phyloP scores from a whole-genome alignment of 768 basidiomycete species.

The Russula lepida region DNA sequence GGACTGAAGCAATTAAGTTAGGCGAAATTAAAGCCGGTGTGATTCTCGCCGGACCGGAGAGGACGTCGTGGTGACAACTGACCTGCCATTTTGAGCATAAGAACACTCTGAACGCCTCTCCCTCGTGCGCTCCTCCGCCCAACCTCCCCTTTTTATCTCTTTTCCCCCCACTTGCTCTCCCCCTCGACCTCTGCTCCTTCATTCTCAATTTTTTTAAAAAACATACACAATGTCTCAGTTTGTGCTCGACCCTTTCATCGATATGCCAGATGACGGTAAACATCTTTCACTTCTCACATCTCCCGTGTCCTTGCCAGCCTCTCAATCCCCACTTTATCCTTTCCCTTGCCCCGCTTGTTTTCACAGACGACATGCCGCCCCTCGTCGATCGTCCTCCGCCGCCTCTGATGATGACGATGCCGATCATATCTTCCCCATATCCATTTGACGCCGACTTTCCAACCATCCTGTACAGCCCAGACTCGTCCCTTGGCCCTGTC shows the following conservation, averaged over 20 bases:
- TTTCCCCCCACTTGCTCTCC: neutral
- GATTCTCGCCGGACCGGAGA: neutral
- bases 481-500: neutral
- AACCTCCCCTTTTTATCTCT: conserved; percentile 16
- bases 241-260: neutral
- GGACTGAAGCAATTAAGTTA: too few relatives aligned
- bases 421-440: conserved; percentile 37
- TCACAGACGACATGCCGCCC: conserved; percentile 31
- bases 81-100: conserved; percentile 15
- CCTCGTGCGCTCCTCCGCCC: conserved; percentile 17
- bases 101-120: conserved; percentile 14
- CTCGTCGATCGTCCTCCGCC: conserved; percentile 45
- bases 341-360: neutral
- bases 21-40: neutral
- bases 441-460: conserved; percentile 59
- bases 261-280: conserved; percentile 16
- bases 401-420: conserved; percentile 27
- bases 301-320: neutral
- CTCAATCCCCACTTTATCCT: neutral
- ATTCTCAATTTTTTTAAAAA: too few relatives aligned
- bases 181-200: neutral
- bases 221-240: too few relatives aligned
- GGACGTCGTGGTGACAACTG: conserved; percentile 17
- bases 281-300: neutral
- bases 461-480: conserved; percentile 38